A percentile compares a stretch with the other conserved stretches of the same genome.
These are phyloP conservation scores for Globisporangium polare DNA, from an alignment of 352 stramenopile genomes.

Conservation along the genomic window DNA sequence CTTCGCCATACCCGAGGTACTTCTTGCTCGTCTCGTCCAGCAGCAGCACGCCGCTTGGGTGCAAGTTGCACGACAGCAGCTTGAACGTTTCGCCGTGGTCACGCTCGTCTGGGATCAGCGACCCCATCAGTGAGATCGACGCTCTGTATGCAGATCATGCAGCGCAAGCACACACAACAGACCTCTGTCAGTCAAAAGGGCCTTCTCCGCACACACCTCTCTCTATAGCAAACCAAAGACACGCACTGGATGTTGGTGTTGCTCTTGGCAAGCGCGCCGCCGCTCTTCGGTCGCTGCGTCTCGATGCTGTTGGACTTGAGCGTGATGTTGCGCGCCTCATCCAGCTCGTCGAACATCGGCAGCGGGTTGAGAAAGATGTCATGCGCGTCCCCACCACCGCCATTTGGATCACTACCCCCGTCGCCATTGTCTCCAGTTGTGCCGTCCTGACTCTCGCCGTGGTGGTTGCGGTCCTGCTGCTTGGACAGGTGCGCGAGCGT, in stretches of 20 bases:
- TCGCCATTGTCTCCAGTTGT: constrained; percentile 21
- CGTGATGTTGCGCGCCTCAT: constrained; percentile 62
- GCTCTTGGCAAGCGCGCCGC: constrained; percentile 27
- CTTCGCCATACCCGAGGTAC: constrained; percentile 32
- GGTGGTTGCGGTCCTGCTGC: constrained; percentile 36
- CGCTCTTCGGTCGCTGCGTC: constrained; percentile 16
- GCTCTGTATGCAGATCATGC: constrained; percentile 27
- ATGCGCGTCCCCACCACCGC: constrained; percentile 1
- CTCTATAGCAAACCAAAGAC: neutral
- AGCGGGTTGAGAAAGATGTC: constrained; percentile 57
- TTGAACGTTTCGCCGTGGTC: constrained; percentile 86
- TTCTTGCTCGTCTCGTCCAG: constrained; percentile 79
- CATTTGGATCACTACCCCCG: constrained; percentile 8
- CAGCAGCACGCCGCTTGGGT: constrained; percentile 65
- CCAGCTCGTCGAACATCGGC: constrained; percentile 56
- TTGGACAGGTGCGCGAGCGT: constrained; percentile 79
- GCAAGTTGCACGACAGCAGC: constrained; percentile 74
- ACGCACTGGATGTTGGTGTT: constrained; percentile 71
- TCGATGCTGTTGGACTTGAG: constrained; percentile 26
- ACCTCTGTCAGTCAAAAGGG: neutral
- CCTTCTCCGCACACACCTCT: too few species aligned
- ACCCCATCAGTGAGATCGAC: constrained; percentile 78
- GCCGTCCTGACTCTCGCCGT: constrained; percentile 18
- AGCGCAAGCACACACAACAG: neutral
- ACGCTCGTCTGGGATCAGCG: constrained; percentile 65